These are phyloP conservation scores for Penicillium sp. DNA, from an alignment of 2,329 filamentous ascomycete species.

Conservation along the genomic window DNA sequence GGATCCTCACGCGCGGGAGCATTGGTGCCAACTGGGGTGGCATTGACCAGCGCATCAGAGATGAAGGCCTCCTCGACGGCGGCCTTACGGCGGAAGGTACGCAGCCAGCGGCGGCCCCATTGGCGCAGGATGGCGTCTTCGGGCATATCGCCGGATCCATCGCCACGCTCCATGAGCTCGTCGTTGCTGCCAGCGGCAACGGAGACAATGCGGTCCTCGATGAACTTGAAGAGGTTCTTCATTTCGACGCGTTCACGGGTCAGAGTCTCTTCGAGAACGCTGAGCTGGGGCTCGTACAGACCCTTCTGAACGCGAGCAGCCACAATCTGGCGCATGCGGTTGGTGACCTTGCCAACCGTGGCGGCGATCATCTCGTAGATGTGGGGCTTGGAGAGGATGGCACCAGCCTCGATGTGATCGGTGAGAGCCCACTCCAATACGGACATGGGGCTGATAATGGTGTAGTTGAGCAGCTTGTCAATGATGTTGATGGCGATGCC, in stretches of 20 bases:
- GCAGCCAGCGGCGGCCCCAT: constrained; percentile 86
- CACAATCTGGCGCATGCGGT: constrained; percentile 80
- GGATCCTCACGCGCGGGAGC: constrained; percentile 32
- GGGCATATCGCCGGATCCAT: constrained; percentile 55
- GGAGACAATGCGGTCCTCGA: constrained; percentile 74
- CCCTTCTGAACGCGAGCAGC: constrained; percentile 62
- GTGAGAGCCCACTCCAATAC: constrained; percentile 90
- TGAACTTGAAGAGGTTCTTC: constrained; percentile 76
- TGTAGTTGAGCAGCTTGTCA: constrained; percentile 97
- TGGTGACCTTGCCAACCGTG: constrained; percentile 88
- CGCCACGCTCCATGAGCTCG: constrained; percentile 69
- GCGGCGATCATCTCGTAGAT: constrained; percentile 88
- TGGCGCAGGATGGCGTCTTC: constrained; percentile 68
- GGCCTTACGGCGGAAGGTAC: constrained; percentile 78
- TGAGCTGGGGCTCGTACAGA: constrained; percentile 57
- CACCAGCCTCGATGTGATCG: constrained; percentile 66
- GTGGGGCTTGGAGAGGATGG: constrained; percentile 71
- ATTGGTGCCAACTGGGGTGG: constrained; percentile 48
- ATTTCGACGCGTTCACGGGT: constrained; percentile 72
- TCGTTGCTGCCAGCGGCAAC: constrained; percentile 77
- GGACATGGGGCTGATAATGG: constrained; percentile 80
- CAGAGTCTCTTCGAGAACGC: constrained; percentile 67
- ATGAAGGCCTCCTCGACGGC: constrained; percentile 82
- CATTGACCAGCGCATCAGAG: constrained; percentile 57
- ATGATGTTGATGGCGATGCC: constrained; percentile 90